Base-by-base conservation (phyloP, 495 filamentous ascomycete genomes). In the Trichoderma orchidacearum region DNA sequence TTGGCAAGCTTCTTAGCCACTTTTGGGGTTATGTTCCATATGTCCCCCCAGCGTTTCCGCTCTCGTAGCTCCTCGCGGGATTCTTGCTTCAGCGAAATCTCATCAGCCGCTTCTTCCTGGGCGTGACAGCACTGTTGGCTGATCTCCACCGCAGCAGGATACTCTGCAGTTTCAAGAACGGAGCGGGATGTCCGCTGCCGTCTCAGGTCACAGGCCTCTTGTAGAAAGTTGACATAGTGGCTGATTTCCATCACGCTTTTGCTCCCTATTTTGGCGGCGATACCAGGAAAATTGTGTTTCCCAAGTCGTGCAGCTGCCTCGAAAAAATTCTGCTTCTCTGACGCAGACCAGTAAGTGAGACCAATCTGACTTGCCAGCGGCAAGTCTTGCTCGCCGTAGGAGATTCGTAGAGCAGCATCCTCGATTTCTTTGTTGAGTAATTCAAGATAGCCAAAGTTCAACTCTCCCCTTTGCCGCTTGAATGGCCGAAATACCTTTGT, bases 191-290 rank as follows among this genome's bases (percentile, higher is more conserved):
- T 15, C n/a, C 11, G 23, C 15, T 56, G 41, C 18, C 29, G 36
- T 23, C 30, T 18, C 51, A 23, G 32, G n/a, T 52, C 50, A 0
- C 57, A 55, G 0, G 58, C 74, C 35, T 77, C 69, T 2, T 81
- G 74, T 0, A 96, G 74, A 2, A 86, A 64, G 15, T 68, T 56
- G 8, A 93, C 61, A 59, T 88, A 90, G 53, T 83, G 77, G 17
- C 74, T 74, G 5, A 93, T 82, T 64, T 97, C 90, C 5, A 87
- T 63, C 54, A 80, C 75, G 51, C 79, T 83, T 61, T 97, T 97
- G 1, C 84, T 83, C 0, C 73, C 72, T 50, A 97, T 77, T 0
- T 77, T 72, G 8, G 66, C 59, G 0, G 90, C 76, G 53, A 96
- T 85, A 6, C 72, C 78, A 6, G 62, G 60, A 8, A 83, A 59